Conservation (phyloP, 306 rosid species). For the Echinosophora koreensis region DNA sequence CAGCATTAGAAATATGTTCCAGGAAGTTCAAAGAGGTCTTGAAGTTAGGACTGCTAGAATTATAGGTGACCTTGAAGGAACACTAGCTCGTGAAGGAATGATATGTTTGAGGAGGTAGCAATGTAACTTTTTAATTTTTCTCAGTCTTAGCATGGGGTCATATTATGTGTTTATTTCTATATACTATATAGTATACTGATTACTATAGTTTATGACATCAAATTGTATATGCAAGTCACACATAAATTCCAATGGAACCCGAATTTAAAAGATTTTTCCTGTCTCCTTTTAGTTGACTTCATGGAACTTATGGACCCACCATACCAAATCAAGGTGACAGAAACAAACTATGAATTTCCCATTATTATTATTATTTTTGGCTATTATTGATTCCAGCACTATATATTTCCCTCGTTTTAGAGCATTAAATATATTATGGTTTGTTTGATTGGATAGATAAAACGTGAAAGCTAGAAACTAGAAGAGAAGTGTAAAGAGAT, state of each 20-base stretch:
- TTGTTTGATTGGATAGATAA: background rate
- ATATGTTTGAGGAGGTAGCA: conserved; percentile 67
- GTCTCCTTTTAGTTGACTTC: conserved; percentile 43
- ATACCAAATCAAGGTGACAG: conserved; percentile 10
- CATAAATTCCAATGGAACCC: conserved; percentile 47
- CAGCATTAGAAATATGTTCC: conserved; percentile 69
- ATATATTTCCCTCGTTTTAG: background rate
- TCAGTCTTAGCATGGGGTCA: conserved; percentile 6
- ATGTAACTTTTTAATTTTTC: background rate
- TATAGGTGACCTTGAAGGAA: conserved; percentile 93
- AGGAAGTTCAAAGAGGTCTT: conserved; percentile 92
- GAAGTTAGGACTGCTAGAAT: conserved; percentile 85
- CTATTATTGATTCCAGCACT: background rate
- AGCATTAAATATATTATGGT: background rate
- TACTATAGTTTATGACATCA: conserved; percentile 46
- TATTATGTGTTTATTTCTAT: conserved; percentile 43
- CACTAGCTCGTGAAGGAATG: conserved; percentile 96
- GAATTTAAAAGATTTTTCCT: conserved; percentile 29
- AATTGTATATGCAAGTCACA: conserved; percentile 57
- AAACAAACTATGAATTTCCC: background rate
- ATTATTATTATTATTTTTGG: background rate
- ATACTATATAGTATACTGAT: conserved; percentile 27
- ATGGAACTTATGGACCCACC: conserved; percentile 33
- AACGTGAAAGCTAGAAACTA: background rate
- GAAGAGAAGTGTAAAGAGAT: background rate